Base-by-base conservation (phyloP, 257 asterid species). In the Nicotiana attenuata region DNA sequence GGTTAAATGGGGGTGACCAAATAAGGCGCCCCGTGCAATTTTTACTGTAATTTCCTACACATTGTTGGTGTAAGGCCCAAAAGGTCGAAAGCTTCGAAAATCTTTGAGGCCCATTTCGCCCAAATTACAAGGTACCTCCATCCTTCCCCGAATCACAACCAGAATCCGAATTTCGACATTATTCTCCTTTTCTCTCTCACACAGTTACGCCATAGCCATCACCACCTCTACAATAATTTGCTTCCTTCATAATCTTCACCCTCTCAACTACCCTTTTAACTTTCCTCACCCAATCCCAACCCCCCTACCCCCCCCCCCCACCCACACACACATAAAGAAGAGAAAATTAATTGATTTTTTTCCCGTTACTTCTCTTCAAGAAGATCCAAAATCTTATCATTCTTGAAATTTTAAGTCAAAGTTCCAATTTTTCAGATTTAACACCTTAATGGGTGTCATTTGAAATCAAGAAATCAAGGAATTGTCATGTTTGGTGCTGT, bases 401-500 rank as follows among this genome's bases (percentile, higher is more conserved):
- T 61, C 67, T 61, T 61, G 35, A 61, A 61, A 24, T 61, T 10
- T 15, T 5, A 24, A 13, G 13, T 61, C 13, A 61, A 24, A 26
- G 6, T 61, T 61, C 1, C 28, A 59, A 20, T 3, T 59, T 20
- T 20, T 55, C 60, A 38, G 33, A 69, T 41, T 69, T 8, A 55
- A 69, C 77, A 45, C 78, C 78, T 14, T 22, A 45, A 71, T 45
- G 80, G 80, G 45, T 75, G 63, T 75, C 45, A 50, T 24, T 24
- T 75, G 52, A 75, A 8, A 19, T 19, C 24, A 57, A 53, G n/a
- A 53, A 53, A 41, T 69, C 57, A 38, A 47, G n/a, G 3, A 22
- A 13, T 10, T 61, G 68, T 78, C 22, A 92, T 95, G 99, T 82
- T 94, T n/a, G 98, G 98, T 86, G 97, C 95, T 88, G 94, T 94